These are phyloP conservation scores for Juncus inflexus DNA, from an alignment of 176 grass and related monocot genomes.

Conservation along the genomic window DNA sequence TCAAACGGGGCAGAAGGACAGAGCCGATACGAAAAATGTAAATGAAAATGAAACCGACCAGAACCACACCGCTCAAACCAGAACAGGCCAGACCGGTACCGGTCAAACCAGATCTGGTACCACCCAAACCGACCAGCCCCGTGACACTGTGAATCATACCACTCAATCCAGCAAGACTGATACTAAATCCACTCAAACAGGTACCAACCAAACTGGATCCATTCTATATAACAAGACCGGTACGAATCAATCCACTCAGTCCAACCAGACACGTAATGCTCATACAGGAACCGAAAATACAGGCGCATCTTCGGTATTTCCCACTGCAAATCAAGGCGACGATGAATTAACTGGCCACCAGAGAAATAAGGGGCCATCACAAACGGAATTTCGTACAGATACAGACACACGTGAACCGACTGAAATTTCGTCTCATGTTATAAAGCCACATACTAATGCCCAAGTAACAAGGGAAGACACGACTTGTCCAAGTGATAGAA, in stretches of 20 bases:
- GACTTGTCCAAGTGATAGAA: conserved; percentile 3
- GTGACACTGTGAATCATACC: background rate
- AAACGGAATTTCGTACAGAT: conserved; percentile 22
- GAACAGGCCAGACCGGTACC: too few species aligned
- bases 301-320: too few species aligned
- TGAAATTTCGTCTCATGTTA: conserved; percentile 9
- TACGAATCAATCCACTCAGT: background rate
- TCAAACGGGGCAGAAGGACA: background rate
- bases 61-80: background rate
- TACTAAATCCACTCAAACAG: too few species aligned
- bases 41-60: background rate
- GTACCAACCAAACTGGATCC: background rate
- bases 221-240: background rate
- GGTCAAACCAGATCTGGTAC: background rate
- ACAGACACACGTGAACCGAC: conserved; percentile 13
- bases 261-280: too few species aligned
- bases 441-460: conserved; percentile 17
- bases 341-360: background rate
- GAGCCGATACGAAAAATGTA: background rate
- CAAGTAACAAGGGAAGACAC: conserved; percentile 8
- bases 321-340: too few species aligned
- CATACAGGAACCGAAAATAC: too few species aligned
- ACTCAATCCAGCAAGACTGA: background rate
- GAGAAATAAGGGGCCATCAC: conserved; percentile 2
- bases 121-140: background rate